These are phyloP conservation scores for Coemansia sp. DNA, from an alignment of 192 early-diverging fungal genomes.

Conservation along the genomic window DNA sequence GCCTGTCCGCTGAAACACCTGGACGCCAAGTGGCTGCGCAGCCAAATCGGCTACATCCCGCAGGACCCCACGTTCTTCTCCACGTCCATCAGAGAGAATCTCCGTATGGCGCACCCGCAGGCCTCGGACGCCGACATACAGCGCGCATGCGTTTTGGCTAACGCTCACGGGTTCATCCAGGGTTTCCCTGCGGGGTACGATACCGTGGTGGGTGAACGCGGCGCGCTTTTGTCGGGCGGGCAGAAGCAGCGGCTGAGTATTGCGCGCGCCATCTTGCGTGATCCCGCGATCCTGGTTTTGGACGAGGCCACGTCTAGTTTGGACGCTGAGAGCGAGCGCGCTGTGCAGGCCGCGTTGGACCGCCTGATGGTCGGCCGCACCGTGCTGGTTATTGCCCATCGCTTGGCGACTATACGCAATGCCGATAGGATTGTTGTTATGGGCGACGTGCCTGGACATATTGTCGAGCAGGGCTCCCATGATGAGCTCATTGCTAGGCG, in stretches of 20 bases:
- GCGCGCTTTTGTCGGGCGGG: constrained; percentile 59
- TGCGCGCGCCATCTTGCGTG: constrained; percentile 59
- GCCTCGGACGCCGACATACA: constrained; percentile 67
- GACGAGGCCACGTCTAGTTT: constrained; percentile 79
- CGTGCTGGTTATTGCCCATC: constrained; percentile 80
- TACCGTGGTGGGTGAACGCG: constrained; percentile 53
- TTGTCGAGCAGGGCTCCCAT: constrained; percentile 52
- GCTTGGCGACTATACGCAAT: constrained; percentile 76
- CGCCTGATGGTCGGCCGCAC: constrained; percentile 69
- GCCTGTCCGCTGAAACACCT: constrained; percentile 57
- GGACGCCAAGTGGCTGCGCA: constrained; percentile 63
- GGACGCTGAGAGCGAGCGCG: constrained; percentile 67
- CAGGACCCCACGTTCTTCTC: constrained; percentile 82
- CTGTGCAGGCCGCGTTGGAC: constrained; percentile 77
- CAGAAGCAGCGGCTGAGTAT: constrained; percentile 63
- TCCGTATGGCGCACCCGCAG: constrained; percentile 59
- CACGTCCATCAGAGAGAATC: constrained; percentile 74
- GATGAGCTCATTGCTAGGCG: constrained; percentile 34
- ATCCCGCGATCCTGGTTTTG: constrained; percentile 68
- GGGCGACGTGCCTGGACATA: constrained; percentile 51
- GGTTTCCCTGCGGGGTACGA: constrained; percentile 56
- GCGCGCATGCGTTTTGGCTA: constrained; percentile 69
- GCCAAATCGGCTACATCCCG: constrained; percentile 68
- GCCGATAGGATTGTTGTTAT: constrained; percentile 79
- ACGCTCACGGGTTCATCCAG: constrained; percentile 65